Base-by-base conservation (phyloP, 129 eudicot species). In the Erigeron canadensis region DNA sequence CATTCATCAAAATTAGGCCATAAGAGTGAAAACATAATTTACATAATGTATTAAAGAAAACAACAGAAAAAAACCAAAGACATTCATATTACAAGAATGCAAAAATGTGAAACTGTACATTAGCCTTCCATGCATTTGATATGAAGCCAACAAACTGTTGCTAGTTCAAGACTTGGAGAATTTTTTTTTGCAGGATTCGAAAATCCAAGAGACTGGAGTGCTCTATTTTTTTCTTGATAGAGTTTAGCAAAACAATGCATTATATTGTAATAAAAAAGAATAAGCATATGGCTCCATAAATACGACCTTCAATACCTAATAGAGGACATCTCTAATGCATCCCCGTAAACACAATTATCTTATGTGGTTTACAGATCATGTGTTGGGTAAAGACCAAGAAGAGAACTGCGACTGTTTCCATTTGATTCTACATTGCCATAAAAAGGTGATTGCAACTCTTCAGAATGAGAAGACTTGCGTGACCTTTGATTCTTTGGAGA, bases 401-500 rank as follows among this genome's bases (percentile, higher is more conserved):
- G 58, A 40, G 88, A 83, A 54, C 69, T 74, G 55, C 84, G 88
- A 15, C 87, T 90, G 69, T 88, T 71, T 11, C 99, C 99, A 51
- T 86, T 94, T 4, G 82, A 57, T 21, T 94, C 95, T 16, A 81
- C 18, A 64, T 41, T 65, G n/a, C 65, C 81, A 63, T 87, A 87
- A 10, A 72, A 76, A 12, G 97, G 77, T 4, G 95, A 81, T 39
- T 81, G 84, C 45, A 90, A 77, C 80, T 94, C 97, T 19, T 97
- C 99, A 1, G 96, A 94, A 85, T 87, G 90, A 40, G 98, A 87
- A 37, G 98, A 84, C 76, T 94, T 94, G 22, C 91, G 92, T 37
- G 94, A 86, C 75, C 74, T 87, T 5, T 84, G 83, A 74, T 83
- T 77, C 62, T 86, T 94, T 59, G 99, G 94, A 17, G 93, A 90